Conservation (phyloP, 2,329 filamentous ascomycete species). For the Thielaviopsis populi region DNA sequence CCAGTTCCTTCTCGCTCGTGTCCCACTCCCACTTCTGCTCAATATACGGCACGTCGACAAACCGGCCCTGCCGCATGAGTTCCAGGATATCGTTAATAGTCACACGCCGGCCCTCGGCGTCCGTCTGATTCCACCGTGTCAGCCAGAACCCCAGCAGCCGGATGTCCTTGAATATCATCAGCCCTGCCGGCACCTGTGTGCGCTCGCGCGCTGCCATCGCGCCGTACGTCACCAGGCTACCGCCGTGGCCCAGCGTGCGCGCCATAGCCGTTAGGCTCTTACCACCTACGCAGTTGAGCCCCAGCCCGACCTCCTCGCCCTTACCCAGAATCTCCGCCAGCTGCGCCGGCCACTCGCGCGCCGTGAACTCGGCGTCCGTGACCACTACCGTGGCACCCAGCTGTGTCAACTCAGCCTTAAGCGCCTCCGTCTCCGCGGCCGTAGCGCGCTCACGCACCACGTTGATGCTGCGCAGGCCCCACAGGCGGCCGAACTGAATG, state of each 20-base stretch:
- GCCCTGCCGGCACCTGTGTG: slow-evolving; percentile 60
- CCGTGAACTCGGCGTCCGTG: slow-evolving; percentile 39
- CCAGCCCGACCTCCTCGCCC: slow-evolving; percentile 58
- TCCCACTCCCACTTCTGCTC: slow-evolving; percentile 72
- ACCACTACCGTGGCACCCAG: slow-evolving; percentile 44
- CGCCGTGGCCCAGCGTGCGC: slow-evolving; percentile 52
- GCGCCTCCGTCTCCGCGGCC: slow-evolving; percentile 45
- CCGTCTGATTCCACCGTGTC: slow-evolving; percentile 66
- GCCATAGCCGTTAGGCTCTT: slow-evolving; percentile 67
- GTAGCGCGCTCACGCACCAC: slow-evolving; percentile 61
- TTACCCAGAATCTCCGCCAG: slow-evolving; percentile 55
- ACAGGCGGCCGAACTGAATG: slow-evolving; percentile 71
- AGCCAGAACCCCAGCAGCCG: slow-evolving; percentile 91
- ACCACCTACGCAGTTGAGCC: slow-evolving; percentile 86
- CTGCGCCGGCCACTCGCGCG: slow-evolving; percentile 41
- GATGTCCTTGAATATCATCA: slow-evolving; percentile 88
- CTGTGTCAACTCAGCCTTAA: slow-evolving; percentile 36
- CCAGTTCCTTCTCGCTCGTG: slow-evolving; percentile 54
- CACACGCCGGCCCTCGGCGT: slow-evolving; percentile 57
- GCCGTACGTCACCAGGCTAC: slow-evolving; percentile 80
- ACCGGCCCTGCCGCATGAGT: slow-evolving; percentile 58
- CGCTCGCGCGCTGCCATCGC: slow-evolving; percentile 79
- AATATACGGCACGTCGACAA: slow-evolving; percentile 70
- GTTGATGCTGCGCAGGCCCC: slow-evolving; percentile 86
- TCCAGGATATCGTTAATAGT: slow-evolving; percentile 77